Conservation (phyloP, 1,284 basidiomycete genomes). For the Lentinus polychrous region DNA sequence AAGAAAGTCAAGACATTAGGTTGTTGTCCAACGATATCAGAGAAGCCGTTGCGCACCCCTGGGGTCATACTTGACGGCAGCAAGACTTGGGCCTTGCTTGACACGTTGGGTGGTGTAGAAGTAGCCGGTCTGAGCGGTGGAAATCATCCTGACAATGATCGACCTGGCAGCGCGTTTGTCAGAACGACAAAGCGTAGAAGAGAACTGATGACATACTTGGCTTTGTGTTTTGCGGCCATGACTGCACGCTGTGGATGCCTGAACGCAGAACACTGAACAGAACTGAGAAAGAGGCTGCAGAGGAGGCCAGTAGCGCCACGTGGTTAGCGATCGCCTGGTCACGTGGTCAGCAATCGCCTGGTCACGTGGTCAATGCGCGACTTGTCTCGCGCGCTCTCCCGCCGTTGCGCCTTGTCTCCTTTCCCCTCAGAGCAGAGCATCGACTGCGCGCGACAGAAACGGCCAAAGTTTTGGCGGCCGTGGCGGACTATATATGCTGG, state of each 20-base stretch:
- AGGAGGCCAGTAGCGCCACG: neutral
- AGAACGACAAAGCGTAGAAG: neutral
- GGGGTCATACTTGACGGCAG: slow-evolving; percentile 87
- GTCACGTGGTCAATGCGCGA: too few species aligned
- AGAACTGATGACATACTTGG: neutral
- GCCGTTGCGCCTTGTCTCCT: too few species aligned
- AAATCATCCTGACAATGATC: slow-evolving; percentile 79
- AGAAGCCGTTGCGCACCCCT: slow-evolving; percentile 48
- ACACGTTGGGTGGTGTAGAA: slow-evolving; percentile 81
- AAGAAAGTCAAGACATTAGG: neutral
- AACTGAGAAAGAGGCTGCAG: too few species aligned
- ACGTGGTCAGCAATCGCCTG: too few species aligned
- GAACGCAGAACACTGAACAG: too few species aligned
- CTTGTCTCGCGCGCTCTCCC: too few species aligned
- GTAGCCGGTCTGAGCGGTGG: slow-evolving; percentile 84
- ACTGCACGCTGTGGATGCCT: neutral
- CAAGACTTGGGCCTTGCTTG: slow-evolving; percentile 64
- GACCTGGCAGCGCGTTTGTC: slow-evolving; percentile 52
- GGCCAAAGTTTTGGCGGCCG: neutral
- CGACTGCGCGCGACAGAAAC: too few species aligned
- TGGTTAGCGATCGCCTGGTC: neutral
- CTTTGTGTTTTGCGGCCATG: slow-evolving; percentile 12
- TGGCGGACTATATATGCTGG: neutral
- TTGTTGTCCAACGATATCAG: neutral
- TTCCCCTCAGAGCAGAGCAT: too few species aligned